Conservation (phyloP, 2,329 filamentous ascomycete species). For the Cryphonectria parasitica region DNA sequence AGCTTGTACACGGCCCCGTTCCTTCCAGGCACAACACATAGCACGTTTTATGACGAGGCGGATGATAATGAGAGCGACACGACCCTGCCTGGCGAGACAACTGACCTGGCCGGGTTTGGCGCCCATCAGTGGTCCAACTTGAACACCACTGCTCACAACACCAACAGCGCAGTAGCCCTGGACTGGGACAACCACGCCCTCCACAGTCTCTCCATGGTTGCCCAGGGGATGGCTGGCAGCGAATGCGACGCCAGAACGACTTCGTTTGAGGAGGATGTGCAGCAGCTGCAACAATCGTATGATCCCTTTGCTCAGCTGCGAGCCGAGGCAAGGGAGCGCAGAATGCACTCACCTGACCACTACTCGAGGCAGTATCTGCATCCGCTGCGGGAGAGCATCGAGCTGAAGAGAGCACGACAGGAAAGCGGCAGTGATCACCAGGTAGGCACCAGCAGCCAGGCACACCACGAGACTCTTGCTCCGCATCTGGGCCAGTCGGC, state of each 20-base stretch:
- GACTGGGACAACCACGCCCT: slow-evolving; percentile 29
- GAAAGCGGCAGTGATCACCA: slow-evolving; percentile 5
- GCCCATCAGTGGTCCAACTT: slow-evolving; percentile 26
- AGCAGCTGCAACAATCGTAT: slow-evolving; percentile 25
- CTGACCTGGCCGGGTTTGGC: slow-evolving; percentile 19
- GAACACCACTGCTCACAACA: slow-evolving; percentile 18
- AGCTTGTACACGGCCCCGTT: slow-evolving; percentile 35
- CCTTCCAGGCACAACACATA: slow-evolving; percentile 29
- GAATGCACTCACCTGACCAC: slow-evolving; percentile 18
- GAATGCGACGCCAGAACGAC: slow-evolving; percentile 12
- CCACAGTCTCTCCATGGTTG: slow-evolving; percentile 22
- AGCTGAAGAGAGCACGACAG: slow-evolving; percentile 23
- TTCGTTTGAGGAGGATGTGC: slow-evolving; percentile 18
- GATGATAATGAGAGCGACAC: slow-evolving; percentile 30
- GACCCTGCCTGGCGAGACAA: slow-evolving; percentile 23
- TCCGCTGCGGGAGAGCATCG: slow-evolving; percentile 4
- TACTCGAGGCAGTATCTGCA: slow-evolving; percentile 22
- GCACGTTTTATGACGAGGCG: slow-evolving; percentile 25
- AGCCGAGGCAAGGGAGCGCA: slow-evolving; percentile 20
- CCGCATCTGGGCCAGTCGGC: slow-evolving; percentile 24
- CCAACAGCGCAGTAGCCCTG: slow-evolving; percentile 17
- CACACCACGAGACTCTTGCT: slow-evolving; percentile 4
- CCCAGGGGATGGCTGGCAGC: slow-evolving; percentile 19
- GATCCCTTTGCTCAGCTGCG: slow-evolving; percentile 28
- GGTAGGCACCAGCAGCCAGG: slow-evolving; percentile 6